phyloP scores from a whole-genome alignment of 441 rosid genomes.

The Jatropha multifida region DNA sequence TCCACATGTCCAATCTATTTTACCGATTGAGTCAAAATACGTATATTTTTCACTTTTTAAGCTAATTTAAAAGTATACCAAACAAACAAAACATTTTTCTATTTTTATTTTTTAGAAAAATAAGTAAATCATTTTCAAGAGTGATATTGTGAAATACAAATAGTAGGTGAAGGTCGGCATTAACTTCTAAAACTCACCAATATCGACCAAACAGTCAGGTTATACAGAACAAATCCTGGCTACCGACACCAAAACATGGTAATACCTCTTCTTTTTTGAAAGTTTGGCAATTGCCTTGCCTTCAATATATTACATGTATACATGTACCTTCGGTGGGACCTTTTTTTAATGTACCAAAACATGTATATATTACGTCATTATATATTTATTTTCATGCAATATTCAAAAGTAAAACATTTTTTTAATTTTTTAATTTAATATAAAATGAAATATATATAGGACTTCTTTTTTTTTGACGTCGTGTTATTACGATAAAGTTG shows the following conservation, averaged over 20 bases:
- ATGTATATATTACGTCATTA: too few species aligned
- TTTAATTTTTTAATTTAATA: too few species aligned
- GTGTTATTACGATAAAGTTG: too few species aligned
- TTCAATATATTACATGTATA: too few species aligned
- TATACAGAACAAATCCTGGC: neutral
- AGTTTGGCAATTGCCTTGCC: neutral
- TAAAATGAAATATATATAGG: too few species aligned
- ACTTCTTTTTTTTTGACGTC: too few species aligned
- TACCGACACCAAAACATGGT: neutral
- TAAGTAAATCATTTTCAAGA: neutral
- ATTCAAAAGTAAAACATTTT: too few species aligned
- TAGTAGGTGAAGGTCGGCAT: neutral
- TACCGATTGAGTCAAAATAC: too few species aligned
- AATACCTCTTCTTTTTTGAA: neutral
- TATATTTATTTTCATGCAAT: too few species aligned
- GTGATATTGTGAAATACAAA: neutral
- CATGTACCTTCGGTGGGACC: too few species aligned
- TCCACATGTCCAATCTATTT: too few species aligned
- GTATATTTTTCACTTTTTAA: neutral
- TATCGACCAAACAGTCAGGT: conserved; percentile 9
- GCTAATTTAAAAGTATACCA: neutral
- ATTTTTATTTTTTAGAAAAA: neutral
- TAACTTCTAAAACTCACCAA: conserved; percentile 1
- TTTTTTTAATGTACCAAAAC: too few species aligned
- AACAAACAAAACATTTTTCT: neutral